These are phyloP conservation scores for Globisporangium radiosum DNA, from an alignment of 352 stramenopile genomes.

Conservation along the genomic window DNA sequence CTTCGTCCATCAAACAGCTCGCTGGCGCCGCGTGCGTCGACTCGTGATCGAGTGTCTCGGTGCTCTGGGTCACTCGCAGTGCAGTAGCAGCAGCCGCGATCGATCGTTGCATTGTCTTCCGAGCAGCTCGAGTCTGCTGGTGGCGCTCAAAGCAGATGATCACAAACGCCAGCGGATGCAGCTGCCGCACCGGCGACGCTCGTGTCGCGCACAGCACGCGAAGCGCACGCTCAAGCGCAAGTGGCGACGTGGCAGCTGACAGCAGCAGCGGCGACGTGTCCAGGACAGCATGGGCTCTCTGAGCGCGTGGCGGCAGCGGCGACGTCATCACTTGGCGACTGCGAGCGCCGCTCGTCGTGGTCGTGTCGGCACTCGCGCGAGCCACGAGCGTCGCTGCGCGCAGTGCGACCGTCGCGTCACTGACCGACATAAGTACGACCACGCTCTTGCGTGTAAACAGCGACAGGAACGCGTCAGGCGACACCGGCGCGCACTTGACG, in stretches of 20 bases:
- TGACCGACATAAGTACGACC: background rate
- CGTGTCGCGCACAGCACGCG: background rate
- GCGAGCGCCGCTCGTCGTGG: no score
- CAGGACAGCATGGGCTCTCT: background rate
- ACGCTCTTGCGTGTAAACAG: background rate
- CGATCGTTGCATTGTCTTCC: background rate
- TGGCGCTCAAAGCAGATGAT: slow-evolving; percentile 4
- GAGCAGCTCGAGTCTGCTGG: background rate
- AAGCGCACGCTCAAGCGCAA: background rate
- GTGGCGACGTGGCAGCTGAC: background rate
- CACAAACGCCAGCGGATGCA: slow-evolving; percentile 4
- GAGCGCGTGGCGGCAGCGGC: no score
- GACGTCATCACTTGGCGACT: background rate
- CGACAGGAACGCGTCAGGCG: background rate
- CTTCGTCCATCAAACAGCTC: no score
- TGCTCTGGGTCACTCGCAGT: background rate
- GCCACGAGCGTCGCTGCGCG: background rate
- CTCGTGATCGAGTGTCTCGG: no score
- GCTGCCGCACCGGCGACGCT: background rate
- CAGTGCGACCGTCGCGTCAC: background rate
- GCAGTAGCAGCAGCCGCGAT: no score
- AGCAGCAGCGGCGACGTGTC: background rate
- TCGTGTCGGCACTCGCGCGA: no score
- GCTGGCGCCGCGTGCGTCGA: no score
- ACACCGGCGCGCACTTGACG: no score